Percentiles rank a stretch among this genome's conserved stretches.
Evolutionary conservation across 2,329 filamentous ascomycete genomes (phyloP).

Genomic region (Aspergillaceae sp.): DNA sequence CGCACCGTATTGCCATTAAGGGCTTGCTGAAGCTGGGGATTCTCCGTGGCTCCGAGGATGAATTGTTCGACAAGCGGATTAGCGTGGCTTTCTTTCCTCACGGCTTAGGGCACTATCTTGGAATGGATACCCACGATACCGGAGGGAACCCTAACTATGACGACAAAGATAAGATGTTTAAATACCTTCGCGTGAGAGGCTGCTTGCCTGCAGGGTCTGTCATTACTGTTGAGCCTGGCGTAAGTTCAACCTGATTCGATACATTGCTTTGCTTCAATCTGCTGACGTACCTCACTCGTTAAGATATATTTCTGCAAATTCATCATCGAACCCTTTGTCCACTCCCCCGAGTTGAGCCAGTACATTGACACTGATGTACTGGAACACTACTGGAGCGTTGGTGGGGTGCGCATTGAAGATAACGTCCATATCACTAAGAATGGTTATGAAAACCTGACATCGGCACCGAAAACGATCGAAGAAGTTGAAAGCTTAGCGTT

Average conservation of each 20-base stretch:
- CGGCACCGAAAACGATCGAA: conserved; percentile 62
- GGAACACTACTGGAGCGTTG: conserved; percentile 76
- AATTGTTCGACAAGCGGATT: conserved; percentile 69
- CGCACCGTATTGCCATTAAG: conserved; percentile 61
- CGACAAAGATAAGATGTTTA: conserved; percentile 76
- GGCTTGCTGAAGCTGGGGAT: conserved; percentile 66
- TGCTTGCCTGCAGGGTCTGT: conserved; percentile 68
- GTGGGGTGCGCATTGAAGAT: conserved; percentile 89
- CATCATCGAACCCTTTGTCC: conserved; percentile 72
- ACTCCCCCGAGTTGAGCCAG: conserved; percentile 60
- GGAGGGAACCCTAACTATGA: conserved; percentile 68
- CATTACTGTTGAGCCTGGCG: conserved; percentile 89
- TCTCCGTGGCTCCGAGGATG: conserved; percentile 55
- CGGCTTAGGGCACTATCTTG: conserved; percentile 81
- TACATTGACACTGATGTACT: conserved; percentile 69
- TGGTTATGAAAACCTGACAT: conserved; percentile 76
- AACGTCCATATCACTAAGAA: conserved; percentile 70
- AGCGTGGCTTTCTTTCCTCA: conserved; percentile 88
- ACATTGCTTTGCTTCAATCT: not conserved
- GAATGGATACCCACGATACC: conserved; percentile 86
- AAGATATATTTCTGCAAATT: conserved; percentile 85
- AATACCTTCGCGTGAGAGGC: conserved; percentile 73
- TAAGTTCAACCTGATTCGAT: conserved; percentile 35
- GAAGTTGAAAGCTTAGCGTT: conserved; percentile 49
- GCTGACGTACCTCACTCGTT: conserved; percentile 1